Base-by-base conservation (phyloP, 75 land plant species). In the Pinus taeda region DNA sequence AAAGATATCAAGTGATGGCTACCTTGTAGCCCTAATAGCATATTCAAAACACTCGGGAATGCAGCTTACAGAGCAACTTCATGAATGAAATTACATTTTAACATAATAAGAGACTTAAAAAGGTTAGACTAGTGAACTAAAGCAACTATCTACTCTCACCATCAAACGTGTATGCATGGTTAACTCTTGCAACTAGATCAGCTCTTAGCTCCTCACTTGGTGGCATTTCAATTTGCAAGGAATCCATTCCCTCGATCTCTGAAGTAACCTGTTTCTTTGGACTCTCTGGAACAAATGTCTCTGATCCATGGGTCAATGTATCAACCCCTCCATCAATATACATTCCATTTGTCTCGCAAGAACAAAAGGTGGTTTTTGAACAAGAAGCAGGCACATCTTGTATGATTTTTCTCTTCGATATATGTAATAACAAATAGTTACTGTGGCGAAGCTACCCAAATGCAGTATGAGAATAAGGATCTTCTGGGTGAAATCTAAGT, bases 401-500 rank as follows among this genome's bases (percentile, higher is more conserved):
- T 18, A 57, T 13, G 18, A 36, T 79, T 59, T 83, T 90, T 74
- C 82, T 85, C 55, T 49, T 49, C 42, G 88, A 79, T 20, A 97
- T 80, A 59, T 81, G 86, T 15, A 97, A 79, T 75, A 97, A 78
- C 36, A 97, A 87, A 66, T 85, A 79, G 14, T 85, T 84, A 59
- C 90, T 86, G n/a, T 86, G 83, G 12, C 77, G 85, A 59, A 89
- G 90, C 80, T 88, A 88, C 26, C 98, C 99, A 78, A 88, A 88
- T 77, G 91, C 92, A 21, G 99, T 95, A 74, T 97, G 99, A 11
- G 91, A 89, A 79, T 84, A 86, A 18, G 97, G 99, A 56, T 97
- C 99, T 76, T 92, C 95, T 24, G 98, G 99, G 9, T 98, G 94
- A 76, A 97, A 97, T 57, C 80, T 82, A 42, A 94, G 92, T 88